A percentile compares a stretch with the other conserved stretches of the same genome.
Conservation (phyloP, 1,284 basidiomycete genomes). For the Trametes polyzona region DNA sequence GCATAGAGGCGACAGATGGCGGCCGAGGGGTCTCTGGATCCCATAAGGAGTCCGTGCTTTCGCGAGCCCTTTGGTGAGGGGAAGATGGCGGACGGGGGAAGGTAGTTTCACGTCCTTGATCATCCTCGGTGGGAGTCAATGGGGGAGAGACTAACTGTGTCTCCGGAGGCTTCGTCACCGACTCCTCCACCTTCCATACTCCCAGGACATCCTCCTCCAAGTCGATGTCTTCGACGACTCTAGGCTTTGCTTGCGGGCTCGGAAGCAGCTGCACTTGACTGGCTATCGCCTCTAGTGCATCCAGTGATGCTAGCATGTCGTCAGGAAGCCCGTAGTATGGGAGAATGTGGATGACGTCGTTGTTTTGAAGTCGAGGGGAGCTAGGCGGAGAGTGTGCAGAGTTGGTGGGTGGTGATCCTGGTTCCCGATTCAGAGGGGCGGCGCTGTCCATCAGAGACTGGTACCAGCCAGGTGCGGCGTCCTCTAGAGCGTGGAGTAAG, state of each 20-base stretch:
- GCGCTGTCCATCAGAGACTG: constrained; percentile 24
- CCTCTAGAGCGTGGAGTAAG: constrained; percentile 19
- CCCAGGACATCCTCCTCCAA: neutral
- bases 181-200: neutral
- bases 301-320: constrained; percentile 11
- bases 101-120: neutral
- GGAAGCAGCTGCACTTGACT: constrained; percentile 7
- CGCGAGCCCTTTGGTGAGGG: neutral
- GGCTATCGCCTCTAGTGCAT: constrained; percentile 15
- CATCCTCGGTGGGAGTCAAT: neutral
- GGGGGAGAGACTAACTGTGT: neutral
- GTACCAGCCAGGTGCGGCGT: constrained; percentile 26
- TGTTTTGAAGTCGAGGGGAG: neutral
- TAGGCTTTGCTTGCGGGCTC: constrained; percentile 1
- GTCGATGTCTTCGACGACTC: neutral
- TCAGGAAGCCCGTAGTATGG: neutral
- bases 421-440: constrained; percentile 3
- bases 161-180: neutral
- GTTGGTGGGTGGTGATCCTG: neutral
- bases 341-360: neutral
- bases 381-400: neutral
- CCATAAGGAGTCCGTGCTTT: neutral
- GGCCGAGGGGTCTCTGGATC: neutral
- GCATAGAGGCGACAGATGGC: neutral
- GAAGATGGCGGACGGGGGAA: neutral